phyloP scores from a whole-genome alignment of 495 filamentous ascomycete species.

The Massariosphaeria phaeospora region DNA sequence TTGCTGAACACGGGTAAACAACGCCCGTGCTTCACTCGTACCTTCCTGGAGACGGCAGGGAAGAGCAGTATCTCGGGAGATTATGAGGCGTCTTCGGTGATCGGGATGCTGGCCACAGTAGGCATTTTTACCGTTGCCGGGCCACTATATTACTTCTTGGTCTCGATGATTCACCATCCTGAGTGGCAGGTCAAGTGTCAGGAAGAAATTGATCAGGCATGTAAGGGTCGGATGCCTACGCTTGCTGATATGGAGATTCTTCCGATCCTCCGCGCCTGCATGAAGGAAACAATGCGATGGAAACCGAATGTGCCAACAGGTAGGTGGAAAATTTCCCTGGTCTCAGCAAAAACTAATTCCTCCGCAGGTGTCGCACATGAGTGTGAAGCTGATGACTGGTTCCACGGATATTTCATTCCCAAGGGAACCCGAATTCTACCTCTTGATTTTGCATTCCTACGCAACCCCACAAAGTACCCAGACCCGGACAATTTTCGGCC shows the following conservation, averaged over 20 bases:
- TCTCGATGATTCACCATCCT: conserved; percentile 38
- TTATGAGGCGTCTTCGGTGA: conserved; percentile 31
- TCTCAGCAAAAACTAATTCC: background rate
- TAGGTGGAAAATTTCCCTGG: background rate
- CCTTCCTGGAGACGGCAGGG: conserved; percentile 29
- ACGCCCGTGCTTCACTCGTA: conserved; percentile 31
- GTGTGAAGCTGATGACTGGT: conserved; percentile 37
- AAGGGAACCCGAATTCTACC: conserved; percentile 37
- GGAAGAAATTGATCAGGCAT: conserved; percentile 34
- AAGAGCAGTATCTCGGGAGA: conserved; percentile 28
- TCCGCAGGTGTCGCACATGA: conserved; percentile 27
- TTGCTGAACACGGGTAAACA: conserved; percentile 26
- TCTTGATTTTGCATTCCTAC: conserved; percentile 35
- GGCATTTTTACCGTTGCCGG: conserved; percentile 36
- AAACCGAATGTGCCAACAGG: conserved; percentile 31
- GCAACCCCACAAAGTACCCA: conserved; percentile 38
- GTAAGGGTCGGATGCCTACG: conserved; percentile 29
- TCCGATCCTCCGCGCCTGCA: conserved; percentile 28
- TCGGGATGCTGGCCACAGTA: conserved; percentile 30
- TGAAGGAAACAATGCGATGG: conserved; percentile 35
- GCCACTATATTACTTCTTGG: conserved; percentile 35
- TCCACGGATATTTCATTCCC: conserved; percentile 35
- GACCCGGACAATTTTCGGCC: conserved; percentile 40
- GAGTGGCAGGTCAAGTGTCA: conserved; percentile 33
- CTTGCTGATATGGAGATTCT: conserved; percentile 28